Evolutionary conservation across 805 yeast genomes (phyloP), one percentile per base, ranked within the genome.

Genomic region (Peterozyma xylosa): DNA sequence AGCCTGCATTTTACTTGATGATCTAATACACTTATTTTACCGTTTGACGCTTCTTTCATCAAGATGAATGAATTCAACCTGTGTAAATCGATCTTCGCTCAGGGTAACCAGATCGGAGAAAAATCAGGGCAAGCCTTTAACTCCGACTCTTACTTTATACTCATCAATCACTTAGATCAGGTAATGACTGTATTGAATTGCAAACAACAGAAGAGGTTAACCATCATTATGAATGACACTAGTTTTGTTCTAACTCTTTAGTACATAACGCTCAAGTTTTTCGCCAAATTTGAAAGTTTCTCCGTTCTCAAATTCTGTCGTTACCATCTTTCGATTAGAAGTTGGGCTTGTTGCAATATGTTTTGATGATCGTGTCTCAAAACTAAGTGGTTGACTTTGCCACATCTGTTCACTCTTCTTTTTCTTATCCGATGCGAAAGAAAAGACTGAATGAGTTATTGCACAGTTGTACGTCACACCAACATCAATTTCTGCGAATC

Each of bases 351-450:
- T 65, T 9, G 76, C 78, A 46, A 73, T 59, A 48, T 73, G 77
- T 49, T 62, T 21, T 67, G 21, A 73, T 53, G 32, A 70, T 59
- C 43, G 73, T 60, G 9, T 76, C 77, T 53, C 72, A 76, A 38
- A 72, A 57, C n/a, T 72, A 56, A 16, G 7, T 41, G 41, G 1
- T 38, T 32, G 27, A 56, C 60, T 33, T 48, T 49, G 11, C 46
- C 50, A 37, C 53, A 32, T 57, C 45, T 13, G 60, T 71, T 48
- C 74, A 57, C 2, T 71, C 67, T 21, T 73, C 59, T 53, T 78
- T 78, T 33, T 68, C 62, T 43, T 73, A 76, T 11, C 73, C 79
- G 41, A 73, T 62, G 53, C 77, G 82, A 48, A 68, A 74, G 47
- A 21, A 71, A 61, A 11, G 66, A 55, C 42, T 21, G 27, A 5